Conservation (phyloP, 2,329 filamentous ascomycete species). For the Onygena corvina region DNA sequence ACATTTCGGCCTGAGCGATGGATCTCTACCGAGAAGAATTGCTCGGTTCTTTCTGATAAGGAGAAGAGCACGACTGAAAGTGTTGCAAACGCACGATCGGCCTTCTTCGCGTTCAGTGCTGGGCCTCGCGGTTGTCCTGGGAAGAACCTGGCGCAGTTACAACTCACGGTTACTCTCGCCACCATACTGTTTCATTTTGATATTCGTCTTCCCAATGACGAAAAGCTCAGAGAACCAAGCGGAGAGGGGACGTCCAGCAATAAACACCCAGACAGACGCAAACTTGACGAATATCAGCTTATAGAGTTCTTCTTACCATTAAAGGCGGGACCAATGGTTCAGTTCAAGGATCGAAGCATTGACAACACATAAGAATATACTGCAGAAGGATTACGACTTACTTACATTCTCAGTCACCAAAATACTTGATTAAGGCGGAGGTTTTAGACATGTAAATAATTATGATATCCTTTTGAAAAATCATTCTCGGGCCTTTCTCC, state of each 20-base stretch:
- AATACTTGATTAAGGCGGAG: too few relatives aligned
- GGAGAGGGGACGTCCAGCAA: not conserved
- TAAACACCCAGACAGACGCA: constrained; percentile 9
- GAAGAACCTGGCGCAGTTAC: constrained; percentile 34
- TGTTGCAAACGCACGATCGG: constrained; percentile 37
- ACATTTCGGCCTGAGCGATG: constrained; percentile 27
- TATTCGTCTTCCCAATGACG: constrained; percentile 16
- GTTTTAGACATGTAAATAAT: too few relatives aligned
- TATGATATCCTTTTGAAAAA: too few relatives aligned
- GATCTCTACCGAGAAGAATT: constrained; percentile 16
- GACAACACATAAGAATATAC: too few relatives aligned
- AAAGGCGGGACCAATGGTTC: constrained; percentile 25
- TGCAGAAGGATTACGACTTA: too few relatives aligned
- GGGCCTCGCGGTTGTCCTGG: constrained; percentile 34
- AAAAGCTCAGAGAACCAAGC: not conserved
- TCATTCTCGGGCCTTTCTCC: too few relatives aligned
- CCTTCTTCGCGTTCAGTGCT: constrained; percentile 26
- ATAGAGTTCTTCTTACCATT: constrained; percentile 12
- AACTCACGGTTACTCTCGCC: constrained; percentile 31
- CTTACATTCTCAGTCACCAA: too few relatives aligned
- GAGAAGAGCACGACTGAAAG: not conserved
- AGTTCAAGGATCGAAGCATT: constrained; percentile 15
- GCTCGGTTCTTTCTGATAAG: not conserved
- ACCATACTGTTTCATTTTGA: constrained; percentile 31
- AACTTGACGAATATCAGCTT: constrained; percentile 9